A percentile compares a stretch with the other conserved stretches of the same genome.
Evolutionary conservation across 345 rosid genomes (phyloP).

Genomic region (Rhodamnia argentea): DNA sequence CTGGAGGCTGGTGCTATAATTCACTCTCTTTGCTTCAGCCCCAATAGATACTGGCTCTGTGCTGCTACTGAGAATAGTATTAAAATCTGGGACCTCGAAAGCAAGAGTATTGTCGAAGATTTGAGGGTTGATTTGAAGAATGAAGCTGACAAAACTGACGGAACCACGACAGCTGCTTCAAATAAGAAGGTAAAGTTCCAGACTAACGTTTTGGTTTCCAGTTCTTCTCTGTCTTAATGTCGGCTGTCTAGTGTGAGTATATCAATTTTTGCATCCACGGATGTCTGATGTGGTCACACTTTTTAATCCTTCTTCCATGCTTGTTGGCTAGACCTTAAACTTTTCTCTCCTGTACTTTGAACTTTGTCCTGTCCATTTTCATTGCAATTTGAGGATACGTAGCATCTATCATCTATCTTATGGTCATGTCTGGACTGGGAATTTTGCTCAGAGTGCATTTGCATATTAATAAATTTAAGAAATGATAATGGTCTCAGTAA

Average conservation of each 20-base stretch:
- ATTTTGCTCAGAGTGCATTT: background rate
- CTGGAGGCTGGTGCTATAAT: slow-evolving; percentile 78
- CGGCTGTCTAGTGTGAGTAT: slow-evolving; percentile 6
- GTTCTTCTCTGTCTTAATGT: slow-evolving; percentile 9
- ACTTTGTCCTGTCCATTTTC: background rate
- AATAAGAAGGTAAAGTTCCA: slow-evolving; percentile 53
- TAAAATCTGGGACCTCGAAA: slow-evolving; percentile 98
- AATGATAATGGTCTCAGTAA: background rate
- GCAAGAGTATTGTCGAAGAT: slow-evolving; percentile 90
- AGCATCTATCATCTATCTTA: background rate
- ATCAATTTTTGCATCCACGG: slow-evolving; percentile 10
- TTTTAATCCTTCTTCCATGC: background rate
- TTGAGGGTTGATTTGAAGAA: slow-evolving; percentile 95
- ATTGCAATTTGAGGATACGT: background rate
- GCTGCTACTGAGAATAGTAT: slow-evolving; percentile 92
- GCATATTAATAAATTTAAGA: background rate
- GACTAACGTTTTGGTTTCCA: background rate
- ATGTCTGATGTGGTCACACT: slow-evolving; percentile 11
- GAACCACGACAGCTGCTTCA: slow-evolving; percentile 25
- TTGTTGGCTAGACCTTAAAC: background rate
- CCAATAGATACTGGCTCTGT: slow-evolving; percentile 97
- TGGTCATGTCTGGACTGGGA: background rate
- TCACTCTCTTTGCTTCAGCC: slow-evolving; percentile 83
- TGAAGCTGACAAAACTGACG: slow-evolving; percentile 82
- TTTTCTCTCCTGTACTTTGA: background rate